A percentile compares a stretch with the other conserved stretches of the same genome.
These are phyloP conservation scores for Epichloe sylvatica DNA, from an alignment of 2,329 filamentous ascomycete genomes.

Conservation along the genomic window DNA sequence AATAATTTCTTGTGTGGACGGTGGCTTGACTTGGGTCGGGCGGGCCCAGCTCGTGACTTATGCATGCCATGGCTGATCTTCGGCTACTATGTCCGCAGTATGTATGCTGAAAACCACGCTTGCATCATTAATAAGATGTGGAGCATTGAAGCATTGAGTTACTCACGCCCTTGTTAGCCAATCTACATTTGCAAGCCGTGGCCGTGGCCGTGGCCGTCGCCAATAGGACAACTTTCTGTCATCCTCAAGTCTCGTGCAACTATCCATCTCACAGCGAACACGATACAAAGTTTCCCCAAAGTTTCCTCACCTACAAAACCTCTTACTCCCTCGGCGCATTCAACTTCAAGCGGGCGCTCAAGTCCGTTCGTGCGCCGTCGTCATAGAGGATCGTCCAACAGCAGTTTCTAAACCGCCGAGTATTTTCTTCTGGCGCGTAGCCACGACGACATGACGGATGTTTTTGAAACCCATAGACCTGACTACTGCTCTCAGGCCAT, in stretches of 20 bases:
- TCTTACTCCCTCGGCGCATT: background rate
- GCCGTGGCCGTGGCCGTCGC: background rate
- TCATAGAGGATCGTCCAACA: background rate
- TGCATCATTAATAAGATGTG: too few species aligned
- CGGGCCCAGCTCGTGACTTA: background rate
- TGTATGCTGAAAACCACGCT: too few species aligned
- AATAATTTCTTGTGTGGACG: background rate
- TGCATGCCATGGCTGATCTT: background rate
- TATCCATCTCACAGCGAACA: too few species aligned
- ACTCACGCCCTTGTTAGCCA: too few species aligned
- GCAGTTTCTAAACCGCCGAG: background rate
- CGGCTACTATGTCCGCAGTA: background rate
- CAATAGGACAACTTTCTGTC: background rate
- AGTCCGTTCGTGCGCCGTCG: background rate
- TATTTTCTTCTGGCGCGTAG: conserved; percentile 5
- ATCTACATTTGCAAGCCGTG: background rate
- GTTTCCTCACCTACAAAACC: background rate
- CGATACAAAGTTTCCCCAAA: background rate
- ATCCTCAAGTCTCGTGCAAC: too few species aligned
- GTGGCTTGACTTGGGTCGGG: too few species aligned
- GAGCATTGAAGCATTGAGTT: too few species aligned
- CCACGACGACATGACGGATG: conserved; percentile 57
- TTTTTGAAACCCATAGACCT: conserved; percentile 92
- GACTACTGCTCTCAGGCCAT: conserved; percentile 88
- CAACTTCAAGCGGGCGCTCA: background rate